Evolutionary conservation across 225 moss, liverwort and hornwort genomes (phyloP), one percentile per base, ranked within the genome.

Genomic region (Thuidium tamariscinum): DNA sequence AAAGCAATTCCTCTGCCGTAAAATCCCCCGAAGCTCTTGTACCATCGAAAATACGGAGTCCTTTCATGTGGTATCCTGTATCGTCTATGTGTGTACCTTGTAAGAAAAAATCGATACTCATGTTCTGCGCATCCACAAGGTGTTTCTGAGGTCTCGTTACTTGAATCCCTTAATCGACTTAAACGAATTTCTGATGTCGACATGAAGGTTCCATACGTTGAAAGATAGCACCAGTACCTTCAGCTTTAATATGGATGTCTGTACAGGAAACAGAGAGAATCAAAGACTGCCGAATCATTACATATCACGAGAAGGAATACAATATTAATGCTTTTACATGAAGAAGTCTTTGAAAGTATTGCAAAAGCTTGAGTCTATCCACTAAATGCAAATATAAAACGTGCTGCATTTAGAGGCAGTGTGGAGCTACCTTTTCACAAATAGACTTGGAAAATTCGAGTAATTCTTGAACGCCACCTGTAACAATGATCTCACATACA

Each of bases 161-260:
- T 86, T 77, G 63, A 75, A 52, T 44, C 70, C 42, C 60, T 48
- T 81, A 55, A 56, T 34, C 11, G 62, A 71, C 16, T 63, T 55
- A 6, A 80, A 34, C 80, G 64, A 21, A 90, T 64, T 72, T 48
- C 73, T 73, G 80, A 76, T 84, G 77, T 69, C 59, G 37, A 79
- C 48, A 56, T 19, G 65, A 61, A 66, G 44, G 59, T 81, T 85
- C 39, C 84, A 54, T 9, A n/a, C 4, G 37, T 84, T 83, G 65
- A 85, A 88, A 83, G 84, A 82, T 69, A 68, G 85, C 81, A 80
- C 71, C 60, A 66, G 71, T 91, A 93, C 93, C 93, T 89, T 91
- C 81, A 92, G 88, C 67, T 89, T 93, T 56, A 93, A 85, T 86
- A 93, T 91, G 55, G 89, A 80, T 78, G 93, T 91, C 93, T 93